Evolutionary conservation across 169 alveolate genomes (phyloP).

Genomic region (Blepharisma undulans): DNA sequence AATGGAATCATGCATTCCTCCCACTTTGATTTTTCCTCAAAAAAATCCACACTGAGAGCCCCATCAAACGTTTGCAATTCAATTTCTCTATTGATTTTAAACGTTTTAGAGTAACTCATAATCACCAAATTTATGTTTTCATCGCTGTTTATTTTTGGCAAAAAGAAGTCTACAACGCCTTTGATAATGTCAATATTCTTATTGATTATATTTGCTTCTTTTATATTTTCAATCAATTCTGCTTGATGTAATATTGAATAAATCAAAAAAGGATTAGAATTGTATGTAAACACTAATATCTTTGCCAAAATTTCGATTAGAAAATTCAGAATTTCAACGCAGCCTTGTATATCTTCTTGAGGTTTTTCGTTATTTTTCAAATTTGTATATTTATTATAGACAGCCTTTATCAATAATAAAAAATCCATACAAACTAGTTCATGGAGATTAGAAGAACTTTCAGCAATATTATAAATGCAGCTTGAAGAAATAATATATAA

Average conservation of each 20-base stretch:
- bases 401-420: background rate
- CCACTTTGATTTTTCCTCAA: background rate
- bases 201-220: background rate
- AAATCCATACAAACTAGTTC: constrained; percentile 14
- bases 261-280: background rate
- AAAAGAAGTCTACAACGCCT: background rate
- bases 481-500: background rate
- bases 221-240: background rate
- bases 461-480: background rate
- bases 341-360: background rate
- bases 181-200: background rate
- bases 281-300: background rate
- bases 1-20: background rate
- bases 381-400: background rate
- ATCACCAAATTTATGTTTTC: background rate
- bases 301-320: background rate
- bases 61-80: background rate
- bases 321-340: constrained; percentile 15
- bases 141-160: background rate
- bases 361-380: background rate
- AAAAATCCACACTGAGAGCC: background rate
- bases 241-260: background rate
- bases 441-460: background rate
- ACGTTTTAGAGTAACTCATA: background rate
- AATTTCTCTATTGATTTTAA: background rate